Evolutionary conservation across 306 rosid species (phyloP).

Genomic region (Lagenaria siceraria): DNA sequence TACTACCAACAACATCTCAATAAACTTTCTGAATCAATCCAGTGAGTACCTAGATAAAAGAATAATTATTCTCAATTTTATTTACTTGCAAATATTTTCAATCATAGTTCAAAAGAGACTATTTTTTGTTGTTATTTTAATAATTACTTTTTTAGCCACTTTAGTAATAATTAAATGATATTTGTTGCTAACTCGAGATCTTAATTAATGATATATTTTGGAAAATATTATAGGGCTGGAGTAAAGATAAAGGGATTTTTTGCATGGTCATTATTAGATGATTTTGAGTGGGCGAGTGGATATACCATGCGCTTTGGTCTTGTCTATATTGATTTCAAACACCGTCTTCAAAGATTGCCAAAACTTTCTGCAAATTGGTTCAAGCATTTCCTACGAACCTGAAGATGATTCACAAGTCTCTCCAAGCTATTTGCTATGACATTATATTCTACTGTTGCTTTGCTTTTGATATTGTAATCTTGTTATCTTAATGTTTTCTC

Average conservation of each 20-base stretch:
- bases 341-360: background rate
- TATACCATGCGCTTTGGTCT: background rate
- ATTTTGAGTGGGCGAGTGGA: background rate
- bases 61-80: too few relatives aligned
- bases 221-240: background rate
- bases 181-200: too few relatives aligned
- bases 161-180: too few relatives aligned
- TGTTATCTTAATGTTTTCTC: too few relatives aligned
- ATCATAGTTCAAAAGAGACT: too few relatives aligned
- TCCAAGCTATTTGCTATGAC: too few relatives aligned
- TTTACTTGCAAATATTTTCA: too few relatives aligned
- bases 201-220: background rate
- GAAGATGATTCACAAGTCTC: background rate
- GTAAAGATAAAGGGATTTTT: background rate
- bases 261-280: background rate
- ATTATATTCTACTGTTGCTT: too few relatives aligned
- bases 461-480: background rate
- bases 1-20: background rate
- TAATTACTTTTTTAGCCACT: too few relatives aligned
- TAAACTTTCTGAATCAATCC: background rate
- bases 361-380: background rate
- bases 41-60: background rate
- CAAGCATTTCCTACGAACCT: background rate
- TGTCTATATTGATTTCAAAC: background rate
- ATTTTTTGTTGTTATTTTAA: too few relatives aligned